phyloP scores from a whole-genome alignment of 305 asterid species.

The Solanum hybrid region DNA sequence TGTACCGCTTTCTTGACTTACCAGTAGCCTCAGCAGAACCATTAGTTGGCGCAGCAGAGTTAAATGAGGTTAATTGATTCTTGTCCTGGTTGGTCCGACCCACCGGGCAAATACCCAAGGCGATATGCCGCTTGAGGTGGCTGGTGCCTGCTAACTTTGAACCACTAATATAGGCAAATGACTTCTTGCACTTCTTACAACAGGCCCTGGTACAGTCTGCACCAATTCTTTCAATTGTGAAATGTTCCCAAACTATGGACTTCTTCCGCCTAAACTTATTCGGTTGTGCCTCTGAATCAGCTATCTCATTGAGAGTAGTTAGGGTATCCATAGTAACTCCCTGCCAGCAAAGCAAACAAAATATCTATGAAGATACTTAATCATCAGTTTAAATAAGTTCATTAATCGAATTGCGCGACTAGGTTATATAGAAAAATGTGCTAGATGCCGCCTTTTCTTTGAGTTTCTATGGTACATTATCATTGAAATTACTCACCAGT shows the following conservation, averaged over 20 bases:
- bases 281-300: constrained; percentile 40
- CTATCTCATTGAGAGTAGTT: constrained; percentile 22
- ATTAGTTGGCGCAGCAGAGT: constrained; percentile 21
- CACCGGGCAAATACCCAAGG: constrained; percentile 69
- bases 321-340: constrained; percentile 31
- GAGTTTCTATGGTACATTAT: neutral
- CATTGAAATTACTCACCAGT: neutral
- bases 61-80: constrained; percentile 18
- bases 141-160: constrained; percentile 81
- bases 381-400: neutral
- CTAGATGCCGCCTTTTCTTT: neutral
- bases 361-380: neutral
- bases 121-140: constrained; percentile 80
- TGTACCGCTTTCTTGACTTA: constrained; percentile 52
- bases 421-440: neutral
- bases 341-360: neutral
- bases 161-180: constrained; percentile 75
- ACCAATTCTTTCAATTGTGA: constrained; percentile 38
- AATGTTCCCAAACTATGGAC: constrained; percentile 82
- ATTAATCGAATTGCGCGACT: neutral
- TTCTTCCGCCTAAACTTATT: constrained; percentile 59
- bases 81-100: constrained; percentile 26
- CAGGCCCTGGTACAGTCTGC: constrained; percentile 49
- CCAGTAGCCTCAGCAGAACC: constrained; percentile 36
- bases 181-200: constrained; percentile 73